Evolutionary conservation across 345 rosid species (phyloP).

Genomic region (Aquilaria yunnanensis): DNA sequence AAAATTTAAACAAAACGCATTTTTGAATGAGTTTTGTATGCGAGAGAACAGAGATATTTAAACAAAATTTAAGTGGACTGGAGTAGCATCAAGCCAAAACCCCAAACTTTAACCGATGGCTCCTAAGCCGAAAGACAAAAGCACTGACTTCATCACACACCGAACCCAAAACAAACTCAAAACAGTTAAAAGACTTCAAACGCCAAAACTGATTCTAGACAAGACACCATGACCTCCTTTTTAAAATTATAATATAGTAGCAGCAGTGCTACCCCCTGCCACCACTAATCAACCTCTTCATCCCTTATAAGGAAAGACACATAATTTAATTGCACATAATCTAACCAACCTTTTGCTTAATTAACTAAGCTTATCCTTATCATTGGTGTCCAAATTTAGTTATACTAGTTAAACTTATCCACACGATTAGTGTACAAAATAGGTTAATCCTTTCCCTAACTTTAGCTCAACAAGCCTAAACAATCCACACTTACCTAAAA

Average conservation of each 20-base stretch:
- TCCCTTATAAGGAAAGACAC: slow-evolving; percentile 33
- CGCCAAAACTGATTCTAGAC: neutral
- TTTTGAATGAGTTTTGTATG: no score
- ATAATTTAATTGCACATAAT: slow-evolving; percentile 4
- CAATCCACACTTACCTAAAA: no score
- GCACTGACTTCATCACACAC: neutral
- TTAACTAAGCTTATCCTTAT: slow-evolving; percentile 1
- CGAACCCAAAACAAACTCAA: neutral
- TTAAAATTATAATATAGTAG: neutral
- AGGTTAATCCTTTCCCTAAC: no score
- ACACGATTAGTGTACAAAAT: no score
- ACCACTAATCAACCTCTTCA: neutral
- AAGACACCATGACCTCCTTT: neutral
- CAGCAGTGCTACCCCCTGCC: slow-evolving; percentile 2
- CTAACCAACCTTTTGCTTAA: slow-evolving; percentile 1
- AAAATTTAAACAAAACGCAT: no score
- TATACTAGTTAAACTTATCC: no score
- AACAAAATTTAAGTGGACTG: no score
- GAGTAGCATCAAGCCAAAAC: no score
- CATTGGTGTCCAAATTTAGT: neutral
- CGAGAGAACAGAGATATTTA: no score
- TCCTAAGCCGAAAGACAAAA: no score
- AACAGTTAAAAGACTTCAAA: neutral
- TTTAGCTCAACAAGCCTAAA: no score
- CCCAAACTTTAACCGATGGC: no score